A percentile compares a stretch with the other conserved stretches of the same genome.
Evolutionary conservation across 257 asterid species (phyloP).

Genomic region (Datura wrightii): DNA sequence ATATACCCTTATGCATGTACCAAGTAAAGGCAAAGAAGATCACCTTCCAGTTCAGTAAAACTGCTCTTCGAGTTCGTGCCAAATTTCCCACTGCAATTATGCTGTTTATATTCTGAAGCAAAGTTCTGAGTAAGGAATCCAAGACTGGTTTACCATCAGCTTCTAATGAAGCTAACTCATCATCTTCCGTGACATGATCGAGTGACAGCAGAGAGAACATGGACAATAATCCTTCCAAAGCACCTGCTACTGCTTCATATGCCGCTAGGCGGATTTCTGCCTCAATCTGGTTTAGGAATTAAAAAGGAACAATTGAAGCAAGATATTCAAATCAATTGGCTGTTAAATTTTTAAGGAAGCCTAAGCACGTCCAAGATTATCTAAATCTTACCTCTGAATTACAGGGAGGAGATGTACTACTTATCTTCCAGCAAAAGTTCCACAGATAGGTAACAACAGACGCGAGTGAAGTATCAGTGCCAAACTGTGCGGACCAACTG

Average conservation of each 20-base stretch:
- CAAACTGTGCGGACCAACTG: slow-evolving; percentile 65
- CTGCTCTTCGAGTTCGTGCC: slow-evolving; percentile 76
- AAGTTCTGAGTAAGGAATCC: slow-evolving; percentile 64
- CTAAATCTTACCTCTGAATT: slow-evolving; percentile 64
- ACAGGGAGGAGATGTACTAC: slow-evolving; percentile 57
- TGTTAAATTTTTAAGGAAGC: not conserved
- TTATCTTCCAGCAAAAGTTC: slow-evolving; percentile 77
- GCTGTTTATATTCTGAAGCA: slow-evolving; percentile 60
- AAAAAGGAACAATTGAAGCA: not conserved
- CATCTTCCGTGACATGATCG: slow-evolving; percentile 48
- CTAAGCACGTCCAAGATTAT: slow-evolving; percentile 14
- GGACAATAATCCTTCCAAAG: slow-evolving; percentile 57
- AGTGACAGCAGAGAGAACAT: slow-evolving; percentile 59
- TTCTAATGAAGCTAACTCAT: slow-evolving; percentile 43
- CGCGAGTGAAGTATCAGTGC: slow-evolving; percentile 46
- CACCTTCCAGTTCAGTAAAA: slow-evolving; percentile 89
- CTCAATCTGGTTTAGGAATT: slow-evolving; percentile 55
- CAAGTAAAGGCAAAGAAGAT: slow-evolving; percentile 37
- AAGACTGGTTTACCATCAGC: slow-evolving; percentile 50
- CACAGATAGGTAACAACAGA: slow-evolving; percentile 68
- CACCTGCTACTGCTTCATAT: slow-evolving; percentile 75
- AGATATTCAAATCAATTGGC: slow-evolving; percentile 16
- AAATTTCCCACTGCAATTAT: slow-evolving; percentile 67
- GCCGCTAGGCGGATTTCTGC: slow-evolving; percentile 82
- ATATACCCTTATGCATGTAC: slow-evolving; percentile 23